Evolutionary conservation across 257 asterid species (phyloP), one percentile per base, ranked within the genome.

Genomic region (Solanum lycopersicoides): DNA sequence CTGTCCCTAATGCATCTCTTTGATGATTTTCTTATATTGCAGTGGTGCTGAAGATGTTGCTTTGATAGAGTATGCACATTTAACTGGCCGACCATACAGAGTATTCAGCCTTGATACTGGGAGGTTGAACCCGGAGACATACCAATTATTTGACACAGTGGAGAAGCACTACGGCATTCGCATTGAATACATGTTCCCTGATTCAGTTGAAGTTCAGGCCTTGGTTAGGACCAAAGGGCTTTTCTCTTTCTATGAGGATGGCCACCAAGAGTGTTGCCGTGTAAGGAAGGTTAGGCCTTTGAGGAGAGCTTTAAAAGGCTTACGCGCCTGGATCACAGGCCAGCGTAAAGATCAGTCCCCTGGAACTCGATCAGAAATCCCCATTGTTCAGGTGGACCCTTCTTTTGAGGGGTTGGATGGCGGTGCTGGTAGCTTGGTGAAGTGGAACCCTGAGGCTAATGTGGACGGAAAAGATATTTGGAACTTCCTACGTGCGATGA

Each of bases 11-110:
- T 47, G 44, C 85, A 15, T 69, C 69, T 82, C 47, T 77, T 45
- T 73, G 42, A 76, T 53, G 74, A 65, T 56, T 21, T 89, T 59
- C 30, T 45, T 41, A 30, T 56, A 34, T 82, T 87, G 91, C 93
- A 95, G 99, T 91, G 99, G 99, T 34, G 99, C 99, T 6, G 99
- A 96, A 86, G 99, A 96, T 85, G 98, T 95, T 50, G 97, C 98
- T 74, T 87, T 96, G 91, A 94, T 96, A 3, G 99, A 96, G 90
- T 95, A 96, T 37, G 99, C 99, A 0, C 95, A 85, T 84, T 89
- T 96, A 88, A 94, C 99, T 1, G 99, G 99, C 10, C 85, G 98
- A 20, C 98, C 98, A 71, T 96, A 91, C 87, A 89, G 99, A 87
- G 99, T 96, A 9, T 96, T 96, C 90, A 95, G 98, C 90, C 87